phyloP scores from a whole-genome alignment of 768 basidiomycete species.

The Lactarius trivialis region DNA sequence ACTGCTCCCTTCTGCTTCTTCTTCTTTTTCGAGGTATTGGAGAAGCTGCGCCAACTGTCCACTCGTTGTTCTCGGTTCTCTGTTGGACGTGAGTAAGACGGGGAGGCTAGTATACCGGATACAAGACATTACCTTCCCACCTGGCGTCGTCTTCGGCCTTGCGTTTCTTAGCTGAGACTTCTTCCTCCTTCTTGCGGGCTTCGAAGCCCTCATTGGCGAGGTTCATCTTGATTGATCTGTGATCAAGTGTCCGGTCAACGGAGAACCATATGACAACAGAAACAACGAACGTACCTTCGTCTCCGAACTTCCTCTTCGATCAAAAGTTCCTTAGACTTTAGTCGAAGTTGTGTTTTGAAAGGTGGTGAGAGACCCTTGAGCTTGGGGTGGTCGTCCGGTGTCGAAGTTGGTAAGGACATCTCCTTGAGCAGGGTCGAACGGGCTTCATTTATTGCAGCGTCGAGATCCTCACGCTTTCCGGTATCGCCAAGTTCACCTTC shows the following conservation, averaged over 20 bases:
- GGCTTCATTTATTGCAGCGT: conserved; percentile 72
- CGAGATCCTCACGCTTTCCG: conserved; percentile 72
- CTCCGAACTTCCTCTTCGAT: conserved; percentile 87
- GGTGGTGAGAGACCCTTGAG: conserved; percentile 51
- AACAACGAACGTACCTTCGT: conserved; percentile 54
- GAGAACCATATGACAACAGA: not conserved
- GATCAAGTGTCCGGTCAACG: conserved; percentile 8
- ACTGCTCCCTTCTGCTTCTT: conserved; percentile 65
- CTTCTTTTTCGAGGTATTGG: conserved; percentile 68
- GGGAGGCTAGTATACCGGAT: not conserved
- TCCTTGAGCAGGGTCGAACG: conserved; percentile 60
- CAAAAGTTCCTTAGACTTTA: conserved; percentile 74
- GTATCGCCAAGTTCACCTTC: conserved; percentile 78
- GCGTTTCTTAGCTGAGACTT: conserved; percentile 65
- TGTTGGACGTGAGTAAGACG: conserved; percentile 28
- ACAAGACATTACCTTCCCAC: conserved; percentile 69
- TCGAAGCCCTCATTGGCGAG: conserved; percentile 88
- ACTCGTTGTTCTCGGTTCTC: conserved; percentile 77
- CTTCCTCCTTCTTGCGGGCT: conserved; percentile 90
- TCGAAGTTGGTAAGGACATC: conserved; percentile 53
- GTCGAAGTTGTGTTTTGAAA: conserved; percentile 59
- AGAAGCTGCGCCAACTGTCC: conserved; percentile 76
- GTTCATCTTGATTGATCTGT: conserved; percentile 83
- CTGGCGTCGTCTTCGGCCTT: conserved; percentile 82
- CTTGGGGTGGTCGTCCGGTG: conserved; percentile 50